Percentiles rank a stretch among this genome's conserved stretches.
phyloP scores from a whole-genome alignment of 371 early-diverging fungal genomes.

The Choanephora cucurbitarum region DNA sequence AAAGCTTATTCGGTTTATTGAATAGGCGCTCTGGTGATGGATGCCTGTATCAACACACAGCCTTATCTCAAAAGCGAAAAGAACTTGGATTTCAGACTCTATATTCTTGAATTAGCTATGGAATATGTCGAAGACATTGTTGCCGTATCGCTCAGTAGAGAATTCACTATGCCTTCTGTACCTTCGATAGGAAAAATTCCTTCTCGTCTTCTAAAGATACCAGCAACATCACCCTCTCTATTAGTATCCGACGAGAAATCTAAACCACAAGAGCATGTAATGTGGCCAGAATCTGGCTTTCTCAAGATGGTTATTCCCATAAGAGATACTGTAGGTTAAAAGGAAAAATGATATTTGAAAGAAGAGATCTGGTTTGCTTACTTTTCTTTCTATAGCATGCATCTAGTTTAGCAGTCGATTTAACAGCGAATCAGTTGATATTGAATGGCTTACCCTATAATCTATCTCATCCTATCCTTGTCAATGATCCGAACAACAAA shows the following conservation, averaged over 20 bases:
- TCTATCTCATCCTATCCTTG: conserved; percentile 15
- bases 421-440: conserved; percentile 33
- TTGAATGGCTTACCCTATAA: conserved; percentile 6
- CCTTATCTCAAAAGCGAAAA: conserved; percentile 53
- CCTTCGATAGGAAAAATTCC: conserved; percentile 63
- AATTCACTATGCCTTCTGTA: conserved; percentile 63
- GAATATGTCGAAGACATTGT: conserved; percentile 68
- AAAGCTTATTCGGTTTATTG: background rate
- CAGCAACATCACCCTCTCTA: conserved; percentile 40
- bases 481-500: conserved; percentile 16
- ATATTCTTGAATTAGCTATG: conserved; percentile 67
- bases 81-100: conserved; percentile 63
- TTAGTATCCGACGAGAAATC: background rate
- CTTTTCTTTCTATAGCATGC: conserved; percentile 23
- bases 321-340: too few species aligned
- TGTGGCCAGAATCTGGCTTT: background rate
- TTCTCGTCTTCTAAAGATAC: conserved; percentile 54
- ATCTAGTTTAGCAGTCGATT: conserved; percentile 32
- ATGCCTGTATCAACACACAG: conserved; percentile 71
- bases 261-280: conserved; percentile 5
- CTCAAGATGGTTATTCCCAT: too few species aligned
- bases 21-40: conserved; percentile 42
- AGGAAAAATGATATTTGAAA: conserved; percentile 19
- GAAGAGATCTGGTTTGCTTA: conserved; percentile 41
- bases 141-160: conserved; percentile 52